phyloP scores from a whole-genome alignment of 768 basidiomycete species.

The Lepiota venenata region DNA sequence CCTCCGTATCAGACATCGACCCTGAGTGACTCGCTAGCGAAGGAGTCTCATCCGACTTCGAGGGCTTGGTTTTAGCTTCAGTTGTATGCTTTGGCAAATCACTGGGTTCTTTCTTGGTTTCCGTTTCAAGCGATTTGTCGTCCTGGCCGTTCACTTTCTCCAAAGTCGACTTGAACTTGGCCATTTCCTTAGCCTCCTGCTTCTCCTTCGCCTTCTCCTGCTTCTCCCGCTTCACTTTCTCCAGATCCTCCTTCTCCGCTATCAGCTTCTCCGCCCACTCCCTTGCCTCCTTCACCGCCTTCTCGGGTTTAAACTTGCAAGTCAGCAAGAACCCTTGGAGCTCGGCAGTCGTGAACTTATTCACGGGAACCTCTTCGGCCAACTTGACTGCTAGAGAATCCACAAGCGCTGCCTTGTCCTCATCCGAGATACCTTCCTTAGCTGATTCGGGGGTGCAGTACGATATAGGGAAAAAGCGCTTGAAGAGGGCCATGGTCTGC shows the following conservation, averaged over 20 bases:
- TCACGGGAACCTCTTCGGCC: constrained; percentile 35
- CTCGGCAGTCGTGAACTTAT: constrained; percentile 53
- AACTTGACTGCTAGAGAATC: constrained; percentile 37
- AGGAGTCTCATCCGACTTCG: too few relatives aligned
- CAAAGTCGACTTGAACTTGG: too few relatives aligned
- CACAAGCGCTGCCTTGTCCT: constrained; percentile 17
- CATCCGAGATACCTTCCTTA: constrained; percentile 3
- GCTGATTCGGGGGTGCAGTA: constrained; percentile 15
- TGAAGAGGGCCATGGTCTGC: constrained; percentile 45
- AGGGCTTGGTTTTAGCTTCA: too few relatives aligned
- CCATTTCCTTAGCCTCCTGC: too few relatives aligned
- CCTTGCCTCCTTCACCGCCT: constrained; percentile 26
- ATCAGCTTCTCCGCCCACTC: constrained; percentile 41
- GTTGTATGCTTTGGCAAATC: too few relatives aligned
- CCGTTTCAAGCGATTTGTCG: too few relatives aligned
- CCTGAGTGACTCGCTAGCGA: too few relatives aligned
- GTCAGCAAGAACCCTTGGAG: constrained; percentile 55
- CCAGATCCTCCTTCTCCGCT: constrained; percentile 28
- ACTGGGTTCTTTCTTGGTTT: too few relatives aligned
- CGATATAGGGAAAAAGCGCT: constrained; percentile 42
- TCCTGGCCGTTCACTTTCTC: too few relatives aligned
- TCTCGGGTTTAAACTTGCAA: constrained; percentile 33
- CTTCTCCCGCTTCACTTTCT: constrained; percentile 26
- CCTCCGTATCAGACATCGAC: too few relatives aligned
- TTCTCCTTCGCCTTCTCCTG: too few relatives aligned